Conservation (phyloP, 2,329 filamentous ascomycete species). For the Ophiocordyceps camponoti-floridani region DNA sequence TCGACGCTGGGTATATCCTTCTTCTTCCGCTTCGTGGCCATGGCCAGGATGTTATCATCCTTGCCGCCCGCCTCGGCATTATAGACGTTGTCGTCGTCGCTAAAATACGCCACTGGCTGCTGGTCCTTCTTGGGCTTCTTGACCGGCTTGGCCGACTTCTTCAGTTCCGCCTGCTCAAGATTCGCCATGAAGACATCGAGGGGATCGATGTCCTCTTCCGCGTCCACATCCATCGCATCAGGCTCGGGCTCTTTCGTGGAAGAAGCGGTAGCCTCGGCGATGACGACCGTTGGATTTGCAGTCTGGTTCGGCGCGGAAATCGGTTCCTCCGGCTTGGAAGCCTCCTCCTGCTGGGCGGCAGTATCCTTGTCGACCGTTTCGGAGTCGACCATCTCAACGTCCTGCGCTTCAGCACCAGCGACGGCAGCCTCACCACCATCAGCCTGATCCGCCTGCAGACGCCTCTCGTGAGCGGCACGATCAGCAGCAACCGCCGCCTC, state of each 20-base stretch:
- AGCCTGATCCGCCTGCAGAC: constrained; percentile 25
- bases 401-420: constrained; percentile 4
- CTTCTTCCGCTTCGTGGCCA: constrained; percentile 60
- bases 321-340: neutral
- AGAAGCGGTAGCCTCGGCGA: neutral
- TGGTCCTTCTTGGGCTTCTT: constrained; percentile 33
- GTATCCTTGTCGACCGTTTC: neutral
- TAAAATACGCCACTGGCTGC: constrained; percentile 73
- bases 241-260: constrained; percentile 5
- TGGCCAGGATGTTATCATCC: constrained; percentile 29
- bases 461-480: constrained; percentile 68
- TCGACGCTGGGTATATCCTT: constrained; percentile 84
- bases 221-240: constrained; percentile 40
- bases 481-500: constrained; percentile 78
- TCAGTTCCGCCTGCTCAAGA: constrained; percentile 35
- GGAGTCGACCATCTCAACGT: constrained; percentile 4
- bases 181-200: constrained; percentile 94
- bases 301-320: neutral
- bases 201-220: constrained; percentile 62
- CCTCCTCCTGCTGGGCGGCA: neutral
- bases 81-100: constrained; percentile 56
- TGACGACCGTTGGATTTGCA: neutral
- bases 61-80: constrained; percentile 28
- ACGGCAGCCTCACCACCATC: neutral
- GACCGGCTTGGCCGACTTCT: constrained; percentile 12